Percentiles rank a stretch among this genome's conserved stretches.
Evolutionary conservation across 192 early-diverging fungal genomes (phyloP).

Genomic region (Pilaira anomala): DNA sequence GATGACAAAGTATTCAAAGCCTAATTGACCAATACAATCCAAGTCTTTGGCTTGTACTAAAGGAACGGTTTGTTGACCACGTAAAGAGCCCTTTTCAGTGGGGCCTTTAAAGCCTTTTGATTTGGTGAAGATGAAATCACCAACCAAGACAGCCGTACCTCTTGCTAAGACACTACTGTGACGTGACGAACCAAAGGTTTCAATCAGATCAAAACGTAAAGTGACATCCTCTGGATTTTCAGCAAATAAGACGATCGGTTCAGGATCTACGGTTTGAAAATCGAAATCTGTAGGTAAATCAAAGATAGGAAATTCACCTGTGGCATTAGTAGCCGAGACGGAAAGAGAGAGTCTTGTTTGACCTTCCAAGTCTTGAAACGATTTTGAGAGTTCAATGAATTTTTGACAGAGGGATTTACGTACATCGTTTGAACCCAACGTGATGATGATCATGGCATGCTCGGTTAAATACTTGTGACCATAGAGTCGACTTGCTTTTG

Average conservation of each 20-base stretch:
- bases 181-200: slow-evolving; percentile 48
- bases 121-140: slow-evolving; percentile 42
- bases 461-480: slow-evolving; percentile 61
- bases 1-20: slow-evolving; percentile 60
- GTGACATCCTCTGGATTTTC: slow-evolving; percentile 44
- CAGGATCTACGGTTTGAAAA: slow-evolving; percentile 35
- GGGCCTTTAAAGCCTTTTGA: slow-evolving; percentile 27
- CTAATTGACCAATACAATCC: slow-evolving; percentile 53
- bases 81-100: slow-evolving; percentile 42
- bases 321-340: slow-evolving; percentile 56
- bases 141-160: slow-evolving; percentile 53
- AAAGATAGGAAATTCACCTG: slow-evolving; percentile 52
- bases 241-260: slow-evolving; percentile 57
- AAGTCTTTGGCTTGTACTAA: slow-evolving; percentile 48
- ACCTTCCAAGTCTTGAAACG: slow-evolving; percentile 5
- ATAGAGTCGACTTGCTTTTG: slow-evolving; percentile 48
- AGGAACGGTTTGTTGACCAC: slow-evolving; percentile 58
- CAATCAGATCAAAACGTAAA: slow-evolving; percentile 55
- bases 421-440: slow-evolving; percentile 58
- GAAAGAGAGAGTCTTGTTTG: slow-evolving; percentile 43
- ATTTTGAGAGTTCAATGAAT: slow-evolving; percentile 47
- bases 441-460: slow-evolving; percentile 61
- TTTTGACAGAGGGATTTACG: slow-evolving; percentile 37
- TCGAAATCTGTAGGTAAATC: slow-evolving; percentile 51
- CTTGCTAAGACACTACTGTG: slow-evolving; percentile 47